Base-by-base conservation (phyloP, 495 filamentous ascomycete species). In the Endocarpon pusillum region DNA sequence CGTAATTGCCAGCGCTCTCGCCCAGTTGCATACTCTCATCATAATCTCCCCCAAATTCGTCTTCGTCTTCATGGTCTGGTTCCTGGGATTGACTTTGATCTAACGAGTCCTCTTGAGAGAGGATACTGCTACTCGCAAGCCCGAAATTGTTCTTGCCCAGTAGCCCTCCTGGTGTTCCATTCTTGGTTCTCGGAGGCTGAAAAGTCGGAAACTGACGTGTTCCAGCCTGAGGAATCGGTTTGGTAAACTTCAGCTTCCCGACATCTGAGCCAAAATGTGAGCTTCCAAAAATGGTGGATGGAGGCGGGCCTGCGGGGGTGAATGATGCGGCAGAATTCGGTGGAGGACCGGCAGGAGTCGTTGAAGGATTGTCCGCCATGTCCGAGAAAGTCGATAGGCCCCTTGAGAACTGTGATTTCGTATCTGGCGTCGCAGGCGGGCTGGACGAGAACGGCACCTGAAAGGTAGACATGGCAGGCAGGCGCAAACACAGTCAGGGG, bases 331-430 rank as follows among this genome's bases (percentile, higher is more conserved):
- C 55, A 22, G 69, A 70, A 2, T 71, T 73, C 16, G 80, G 80
- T 10, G 83, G 82, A 31, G 68, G 72, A 7, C 73, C 80, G 18
- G 74, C 71, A 28, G 84, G 83, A 15, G 83, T 87, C 1, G 78
- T 86, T 1, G 84, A 85, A 21, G 72, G 64, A 46, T 74, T 54
- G 35, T 54, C 52, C 37, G 59, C 53, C 11, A 58, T 42, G 33
- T 54, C 55, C 12, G 32, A 54, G 57, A 16, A 45, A 45, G 37
- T 58, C 61, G n/a, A n/a, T 15, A 7, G 28, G 12, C 12, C 12
- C 19, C 19, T 14, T 14, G 5, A n/a, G 12, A 7, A 5, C 4
- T 17, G 28, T 5, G 12, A 31, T 25, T 12, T 8, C 5, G 28
- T 15, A 14, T 51, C 55, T 8, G 61, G 61, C 1, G 61, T 64